Conservation (phyloP, 257 asterid species). For the Gentiana macrophylla region DNA sequence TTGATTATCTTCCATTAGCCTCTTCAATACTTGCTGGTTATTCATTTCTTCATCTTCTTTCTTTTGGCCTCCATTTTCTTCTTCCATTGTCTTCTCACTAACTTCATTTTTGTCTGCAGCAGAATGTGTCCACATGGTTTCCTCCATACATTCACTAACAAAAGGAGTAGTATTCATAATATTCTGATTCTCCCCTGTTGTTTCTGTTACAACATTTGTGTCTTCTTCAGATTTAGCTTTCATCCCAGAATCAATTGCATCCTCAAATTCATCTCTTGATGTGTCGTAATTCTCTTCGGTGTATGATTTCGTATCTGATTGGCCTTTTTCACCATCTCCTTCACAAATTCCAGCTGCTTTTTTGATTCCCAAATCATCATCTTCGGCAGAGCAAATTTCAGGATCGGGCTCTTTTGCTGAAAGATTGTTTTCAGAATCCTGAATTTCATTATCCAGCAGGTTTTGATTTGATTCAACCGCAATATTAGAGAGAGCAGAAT, state of each 20-base stretch:
- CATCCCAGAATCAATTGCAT: not conserved
- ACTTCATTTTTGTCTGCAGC: not conserved
- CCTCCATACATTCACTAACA: slow-evolving; percentile 4
- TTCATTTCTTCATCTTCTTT: slow-evolving; percentile 2
- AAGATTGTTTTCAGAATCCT: no score
- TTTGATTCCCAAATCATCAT: not conserved
- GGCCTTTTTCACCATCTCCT: slow-evolving; percentile 13
- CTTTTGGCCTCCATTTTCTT: not conserved
- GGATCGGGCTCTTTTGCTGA: no score
- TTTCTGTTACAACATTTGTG: not conserved
- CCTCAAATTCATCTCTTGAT: not conserved
- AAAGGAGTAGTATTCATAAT: not conserved
- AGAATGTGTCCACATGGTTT: not conserved
- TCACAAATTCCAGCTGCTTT: slow-evolving; percentile 1
- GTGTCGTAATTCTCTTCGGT: not conserved
- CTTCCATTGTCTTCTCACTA: not conserved
- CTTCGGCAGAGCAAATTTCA: no score
- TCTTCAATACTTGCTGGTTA: slow-evolving; percentile 33
- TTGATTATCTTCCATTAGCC: slow-evolving; percentile 45
- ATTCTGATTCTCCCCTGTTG: not conserved
- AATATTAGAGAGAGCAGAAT: no score
- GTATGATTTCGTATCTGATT: slow-evolving; percentile 13
- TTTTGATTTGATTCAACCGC: no score
- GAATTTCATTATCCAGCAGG: no score
- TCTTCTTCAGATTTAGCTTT: not conserved